phyloP scores from a whole-genome alignment of 441 rosid species.

The Melastoma candidum region DNA sequence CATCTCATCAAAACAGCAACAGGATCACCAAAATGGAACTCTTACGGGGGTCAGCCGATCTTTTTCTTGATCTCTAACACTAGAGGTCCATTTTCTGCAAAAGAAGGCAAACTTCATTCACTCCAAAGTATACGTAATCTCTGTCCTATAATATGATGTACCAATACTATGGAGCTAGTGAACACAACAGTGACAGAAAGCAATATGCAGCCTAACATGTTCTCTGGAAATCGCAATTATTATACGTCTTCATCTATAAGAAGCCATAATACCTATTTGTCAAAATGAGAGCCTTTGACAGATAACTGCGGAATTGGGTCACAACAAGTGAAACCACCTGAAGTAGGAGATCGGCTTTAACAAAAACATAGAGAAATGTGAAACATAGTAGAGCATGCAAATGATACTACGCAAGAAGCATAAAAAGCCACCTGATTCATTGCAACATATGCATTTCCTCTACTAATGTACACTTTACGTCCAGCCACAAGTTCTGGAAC shows the following conservation, averaged over 20 bases:
- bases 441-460: slow-evolving; percentile 78
- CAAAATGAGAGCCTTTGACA: slow-evolving; percentile 72
- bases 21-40: slow-evolving; percentile 3
- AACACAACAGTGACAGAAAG: too few relatives aligned
- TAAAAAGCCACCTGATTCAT: slow-evolving; percentile 41
- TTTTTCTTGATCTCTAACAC: slow-evolving; percentile 64
- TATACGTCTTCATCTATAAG: not conserved
- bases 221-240: too few relatives aligned
- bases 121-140: too few relatives aligned
- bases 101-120: not conserved
- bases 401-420: not conserved
- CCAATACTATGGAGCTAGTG: too few relatives aligned
- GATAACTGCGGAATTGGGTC: slow-evolving; percentile 64
- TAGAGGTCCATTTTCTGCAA: slow-evolving; percentile 83
- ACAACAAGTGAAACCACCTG: slow-evolving; percentile 71
- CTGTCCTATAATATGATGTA: too few relatives aligned
- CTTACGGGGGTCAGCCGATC: slow-evolving; percentile 85
- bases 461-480: slow-evolving; percentile 59
- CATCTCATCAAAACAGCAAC: too few relatives aligned
- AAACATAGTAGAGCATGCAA: slow-evolving; percentile 6
- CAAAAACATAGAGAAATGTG: slow-evolving; percentile 5
- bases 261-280: slow-evolving; percentile 53
- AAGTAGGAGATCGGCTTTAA: not conserved
- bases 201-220: too few relatives aligned
- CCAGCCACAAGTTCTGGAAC: slow-evolving; percentile 91